Percentiles rank a stretch among this genome's conserved stretches.
Evolutionary conservation across 495 filamentous ascomycete genomes (phyloP).

Genomic region (Tetracladium marchalianum): DNA sequence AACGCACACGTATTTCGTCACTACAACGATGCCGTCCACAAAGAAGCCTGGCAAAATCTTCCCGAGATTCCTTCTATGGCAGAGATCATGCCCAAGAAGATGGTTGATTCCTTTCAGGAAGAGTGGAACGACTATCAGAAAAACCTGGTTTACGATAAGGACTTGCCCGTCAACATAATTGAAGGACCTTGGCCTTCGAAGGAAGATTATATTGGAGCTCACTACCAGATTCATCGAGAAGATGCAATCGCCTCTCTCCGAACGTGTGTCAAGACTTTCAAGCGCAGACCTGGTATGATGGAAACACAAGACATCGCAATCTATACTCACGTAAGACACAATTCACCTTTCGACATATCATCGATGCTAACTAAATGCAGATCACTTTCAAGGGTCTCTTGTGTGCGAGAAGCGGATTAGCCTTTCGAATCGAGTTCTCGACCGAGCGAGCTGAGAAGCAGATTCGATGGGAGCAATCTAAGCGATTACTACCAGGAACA

Average conservation of each 20-base stretch:
- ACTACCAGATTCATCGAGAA: slow-evolving; percentile 45
- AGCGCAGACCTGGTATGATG: slow-evolving; percentile 27
- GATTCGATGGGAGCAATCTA: slow-evolving; percentile 56
- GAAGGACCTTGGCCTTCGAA: slow-evolving; percentile 34
- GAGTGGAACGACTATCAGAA: slow-evolving; percentile 12
- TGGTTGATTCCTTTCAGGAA: neutral
- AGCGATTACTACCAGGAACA: slow-evolving; percentile 45
- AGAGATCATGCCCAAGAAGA: slow-evolving; percentile 30
- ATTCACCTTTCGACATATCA: neutral
- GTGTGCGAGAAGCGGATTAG: slow-evolving; percentile 32
- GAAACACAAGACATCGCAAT: slow-evolving; percentile 10
- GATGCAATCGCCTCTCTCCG: slow-evolving; percentile 39
- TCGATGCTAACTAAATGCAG: neutral
- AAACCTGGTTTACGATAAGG: slow-evolving; percentile 16
- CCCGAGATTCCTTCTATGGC: slow-evolving; percentile 34
- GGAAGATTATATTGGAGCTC: slow-evolving; percentile 34
- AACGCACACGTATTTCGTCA: slow-evolving; percentile 1
- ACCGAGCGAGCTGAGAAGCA: slow-evolving; percentile 44
- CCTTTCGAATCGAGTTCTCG: slow-evolving; percentile 49
- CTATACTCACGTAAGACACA: slow-evolving; percentile 18
- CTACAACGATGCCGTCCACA: slow-evolving; percentile 6
- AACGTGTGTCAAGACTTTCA: slow-evolving; percentile 32
- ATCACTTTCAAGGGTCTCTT: slow-evolving; percentile 10
- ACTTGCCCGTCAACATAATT: slow-evolving; percentile 30
- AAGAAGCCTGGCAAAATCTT: slow-evolving; percentile 29